Conservation (phyloP, 208 protist genomes). For the Crithidia mellificae region DNA sequence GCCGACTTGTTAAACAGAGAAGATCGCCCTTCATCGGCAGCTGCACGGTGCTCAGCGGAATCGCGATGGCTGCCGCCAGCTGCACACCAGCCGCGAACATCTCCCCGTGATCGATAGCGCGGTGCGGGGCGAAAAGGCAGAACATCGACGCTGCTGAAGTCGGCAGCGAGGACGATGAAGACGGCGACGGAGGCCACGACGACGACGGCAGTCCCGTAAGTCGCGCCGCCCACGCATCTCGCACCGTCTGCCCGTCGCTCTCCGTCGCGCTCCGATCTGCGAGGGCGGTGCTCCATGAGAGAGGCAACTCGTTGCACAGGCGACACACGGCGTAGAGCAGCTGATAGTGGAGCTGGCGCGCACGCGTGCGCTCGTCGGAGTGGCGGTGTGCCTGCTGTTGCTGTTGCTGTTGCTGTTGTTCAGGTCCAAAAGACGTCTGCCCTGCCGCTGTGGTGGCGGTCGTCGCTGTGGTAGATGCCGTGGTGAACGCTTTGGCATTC, state of each 20-base stretch:
- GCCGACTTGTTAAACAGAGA: slow-evolving; percentile 43
- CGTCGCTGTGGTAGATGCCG: too few species aligned
- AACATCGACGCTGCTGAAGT: too few species aligned
- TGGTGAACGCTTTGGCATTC: too few species aligned
- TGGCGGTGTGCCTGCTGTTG: background rate
- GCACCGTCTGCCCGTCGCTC: background rate
- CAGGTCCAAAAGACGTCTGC: too few species aligned
- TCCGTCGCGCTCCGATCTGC: background rate
- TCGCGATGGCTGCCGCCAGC: slow-evolving; percentile 34
- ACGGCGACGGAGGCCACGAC: background rate
- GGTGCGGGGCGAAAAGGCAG: too few species aligned
- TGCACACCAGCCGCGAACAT: slow-evolving; percentile 20
- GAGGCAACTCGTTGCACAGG: slow-evolving; percentile 32
- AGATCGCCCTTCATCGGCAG: slow-evolving; percentile 56
- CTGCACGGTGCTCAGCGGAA: slow-evolving; percentile 33
- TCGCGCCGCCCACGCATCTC: background rate
- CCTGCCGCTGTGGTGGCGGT: too few species aligned
- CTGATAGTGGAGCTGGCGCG: slow-evolving; percentile 32
- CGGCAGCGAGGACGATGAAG: too few species aligned
- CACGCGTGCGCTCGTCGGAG: slow-evolving; percentile 4
- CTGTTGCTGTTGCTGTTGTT: too few species aligned
- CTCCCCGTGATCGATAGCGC: background rate
- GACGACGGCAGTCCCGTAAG: background rate
- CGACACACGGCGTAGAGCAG: slow-evolving; percentile 42
- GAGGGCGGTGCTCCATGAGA: background rate